Base-by-base conservation (phyloP, 768 basidiomycete genomes). In the Tubosaeta brunneosetosa region DNA sequence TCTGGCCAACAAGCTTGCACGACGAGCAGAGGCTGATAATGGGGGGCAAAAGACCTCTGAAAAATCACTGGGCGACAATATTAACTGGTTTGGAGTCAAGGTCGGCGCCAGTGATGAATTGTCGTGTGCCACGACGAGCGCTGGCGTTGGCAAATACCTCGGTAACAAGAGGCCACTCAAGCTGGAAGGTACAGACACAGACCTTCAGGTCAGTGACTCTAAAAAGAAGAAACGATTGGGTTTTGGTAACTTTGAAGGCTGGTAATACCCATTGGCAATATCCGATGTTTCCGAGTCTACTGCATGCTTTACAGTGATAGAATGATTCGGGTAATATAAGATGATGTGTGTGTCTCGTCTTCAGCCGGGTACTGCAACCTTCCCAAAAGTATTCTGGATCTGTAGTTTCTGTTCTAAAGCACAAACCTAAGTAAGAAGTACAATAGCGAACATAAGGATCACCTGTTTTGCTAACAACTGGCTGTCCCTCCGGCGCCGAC, bases 11-110 rank as follows among this genome's bases (percentile, higher is more conserved):
- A 89, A 88, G 59, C 78, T 91, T 10, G 84, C 87, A 2, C 57
- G 61, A 27, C 67, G 60, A 36, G 65, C 66, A 25, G 43, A 73
- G 41, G 70, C 69, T 37, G 61, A 61, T 45, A 63, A 51, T 33
- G 62, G 69, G 17, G 54, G 66, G 40, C 63, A 67, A 53, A 70
- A 61, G 62, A 57, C 38, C 49, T 56, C 58, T 40, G 75, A 81
- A 41, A 80, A 82, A 61, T 83, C 81, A 61, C 77, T 81, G 44
- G 80, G 79, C n/a, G 83, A 88, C 56, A 74, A 82, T 53, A 73
- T 85, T 51, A 89, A 91, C 65, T 93, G 91, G 91, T 93, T 94
- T 67, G 93, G 94, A 6, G 84, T 85, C 46, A 91, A 89, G 66
- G 81, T 97, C 8, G 88, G 89, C 6, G 44, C 64, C 27, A 68